Evolutionary conservation across 352 stramenopile species (phyloP).

Genomic region (Pythium rhizo-oryzae): DNA sequence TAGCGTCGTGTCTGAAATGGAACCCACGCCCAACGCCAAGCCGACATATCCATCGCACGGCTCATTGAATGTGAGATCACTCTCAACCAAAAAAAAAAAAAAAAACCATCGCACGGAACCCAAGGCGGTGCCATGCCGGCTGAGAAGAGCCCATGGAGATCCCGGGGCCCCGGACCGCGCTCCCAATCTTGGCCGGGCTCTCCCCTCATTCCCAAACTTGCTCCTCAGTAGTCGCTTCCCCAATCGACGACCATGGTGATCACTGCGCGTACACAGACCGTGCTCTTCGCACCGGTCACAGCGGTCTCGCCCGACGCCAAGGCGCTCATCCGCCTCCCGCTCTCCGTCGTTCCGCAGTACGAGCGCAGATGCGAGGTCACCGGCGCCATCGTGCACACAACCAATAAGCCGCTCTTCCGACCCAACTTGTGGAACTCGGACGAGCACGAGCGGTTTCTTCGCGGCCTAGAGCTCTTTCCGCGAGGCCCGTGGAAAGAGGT

Average conservation of each 20-base stretch:
- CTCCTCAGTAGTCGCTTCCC: too few species aligned
- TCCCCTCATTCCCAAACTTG: neutral
- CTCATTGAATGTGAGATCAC: too few species aligned
- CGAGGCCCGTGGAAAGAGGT: constrained; percentile 68
- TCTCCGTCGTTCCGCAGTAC: constrained; percentile 5
- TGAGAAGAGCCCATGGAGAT: too few species aligned
- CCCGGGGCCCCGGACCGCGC: too few species aligned
- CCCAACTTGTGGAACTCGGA: constrained; percentile 19
- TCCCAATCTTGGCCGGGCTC: too few species aligned
- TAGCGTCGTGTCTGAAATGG: too few species aligned
- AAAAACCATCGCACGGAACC: too few species aligned
- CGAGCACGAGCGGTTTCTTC: constrained; percentile 64
- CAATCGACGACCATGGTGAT: neutral
- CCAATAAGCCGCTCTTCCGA: constrained; percentile 4
- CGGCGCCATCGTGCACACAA: neutral
- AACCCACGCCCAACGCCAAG: too few species aligned
- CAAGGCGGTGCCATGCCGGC: too few species aligned
- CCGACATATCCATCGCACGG: too few species aligned
- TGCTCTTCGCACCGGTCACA: neutral
- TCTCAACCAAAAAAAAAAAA: too few species aligned
- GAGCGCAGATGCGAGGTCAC: constrained; percentile 7
- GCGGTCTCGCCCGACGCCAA: neutral
- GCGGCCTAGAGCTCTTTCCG: constrained; percentile 63
- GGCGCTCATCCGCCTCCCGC: constrained; percentile 17
- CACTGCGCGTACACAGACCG: neutral